Conservation (phyloP, 768 basidiomycete genomes). For the Mrakia blollopis region DNA sequence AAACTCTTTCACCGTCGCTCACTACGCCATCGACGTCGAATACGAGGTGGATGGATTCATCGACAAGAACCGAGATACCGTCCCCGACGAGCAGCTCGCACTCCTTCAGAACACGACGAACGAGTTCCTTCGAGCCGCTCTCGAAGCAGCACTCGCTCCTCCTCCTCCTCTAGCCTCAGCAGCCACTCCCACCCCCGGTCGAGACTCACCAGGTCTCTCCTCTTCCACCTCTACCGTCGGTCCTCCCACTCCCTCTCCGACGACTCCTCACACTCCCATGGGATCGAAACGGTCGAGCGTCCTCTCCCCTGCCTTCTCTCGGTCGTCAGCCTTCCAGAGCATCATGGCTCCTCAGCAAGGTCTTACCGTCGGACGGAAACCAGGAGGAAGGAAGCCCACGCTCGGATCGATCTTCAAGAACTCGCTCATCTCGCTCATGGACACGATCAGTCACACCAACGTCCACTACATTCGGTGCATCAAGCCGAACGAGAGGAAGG, state of each 20-base stretch:
- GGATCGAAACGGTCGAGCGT: slow-evolving; percentile 25
- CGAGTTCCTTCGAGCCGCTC: slow-evolving; percentile 85
- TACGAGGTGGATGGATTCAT: slow-evolving; percentile 98
- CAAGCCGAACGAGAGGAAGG: slow-evolving; percentile 96
- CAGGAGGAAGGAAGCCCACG: slow-evolving; percentile 64
- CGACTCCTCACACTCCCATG: not conserved
- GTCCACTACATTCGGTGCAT: slow-evolving; percentile 99
- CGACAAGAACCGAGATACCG: slow-evolving; percentile 98
- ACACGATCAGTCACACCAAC: slow-evolving; percentile 92
- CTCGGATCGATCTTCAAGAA: slow-evolving; percentile 98
- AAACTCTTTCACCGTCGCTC: slow-evolving; percentile 93
- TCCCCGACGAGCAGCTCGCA: slow-evolving; percentile 94
- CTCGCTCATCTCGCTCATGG: slow-evolving; percentile 89
- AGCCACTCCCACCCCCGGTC: not conserved
- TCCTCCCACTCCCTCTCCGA: not conserved
- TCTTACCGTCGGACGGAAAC: slow-evolving; percentile 25
- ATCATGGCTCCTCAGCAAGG: slow-evolving; percentile 1
- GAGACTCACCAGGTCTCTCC: not conserved
- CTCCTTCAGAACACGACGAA: slow-evolving; percentile 83
- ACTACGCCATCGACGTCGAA: slow-evolving; percentile 96
- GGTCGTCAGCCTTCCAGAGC: slow-evolving; percentile 14
- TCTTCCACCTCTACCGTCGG: slow-evolving; percentile 3
- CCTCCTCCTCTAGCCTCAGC: slow-evolving; percentile 9
- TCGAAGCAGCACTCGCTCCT: slow-evolving; percentile 78
- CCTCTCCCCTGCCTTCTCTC: not conserved